Conservation (phyloP, 2,329 filamentous ascomycete genomes). For the Chrysoporthe cubensis region DNA sequence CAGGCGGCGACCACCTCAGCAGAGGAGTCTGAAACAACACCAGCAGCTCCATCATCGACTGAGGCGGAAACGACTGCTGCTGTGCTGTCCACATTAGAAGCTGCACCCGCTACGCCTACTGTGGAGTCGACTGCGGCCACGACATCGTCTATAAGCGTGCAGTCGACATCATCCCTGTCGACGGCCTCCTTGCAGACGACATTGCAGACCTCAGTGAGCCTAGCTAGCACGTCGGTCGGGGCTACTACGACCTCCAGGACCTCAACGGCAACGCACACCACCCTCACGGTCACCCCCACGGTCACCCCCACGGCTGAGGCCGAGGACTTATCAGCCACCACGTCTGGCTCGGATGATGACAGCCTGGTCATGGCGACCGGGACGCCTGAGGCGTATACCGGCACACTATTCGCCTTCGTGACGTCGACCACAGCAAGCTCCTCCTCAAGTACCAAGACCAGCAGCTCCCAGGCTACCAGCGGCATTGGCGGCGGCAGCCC, state of each 20-base stretch:
- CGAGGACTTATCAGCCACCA: background rate
- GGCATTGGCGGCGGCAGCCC: conserved; percentile 24
- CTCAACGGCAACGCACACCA: background rate
- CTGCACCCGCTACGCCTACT: background rate
- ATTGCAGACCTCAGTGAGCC: background rate
- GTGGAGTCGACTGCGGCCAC: background rate
- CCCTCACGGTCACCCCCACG: background rate
- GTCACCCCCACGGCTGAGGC: background rate
- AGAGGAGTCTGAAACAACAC: conserved; percentile 1
- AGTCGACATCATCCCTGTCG: background rate
- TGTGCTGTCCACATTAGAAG: conserved; percentile 6
- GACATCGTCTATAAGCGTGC: background rate
- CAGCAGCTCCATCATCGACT: background rate
- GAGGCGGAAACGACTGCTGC: conserved; percentile 1
- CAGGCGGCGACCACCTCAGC: conserved; percentile 2
- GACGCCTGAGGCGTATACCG: conserved; percentile 11
- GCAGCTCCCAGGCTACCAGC: background rate
- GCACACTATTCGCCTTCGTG: conserved; percentile 10
- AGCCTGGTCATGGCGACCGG: conserved; percentile 23
- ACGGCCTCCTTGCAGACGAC: background rate
- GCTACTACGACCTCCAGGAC: background rate
- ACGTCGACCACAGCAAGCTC: conserved; percentile 17
- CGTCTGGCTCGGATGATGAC: conserved; percentile 10
- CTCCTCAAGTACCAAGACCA: background rate
- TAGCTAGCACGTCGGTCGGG: background rate